Base-by-base conservation (phyloP, 2,329 filamentous ascomycete genomes). In the Simplicillium sp. region DNA sequence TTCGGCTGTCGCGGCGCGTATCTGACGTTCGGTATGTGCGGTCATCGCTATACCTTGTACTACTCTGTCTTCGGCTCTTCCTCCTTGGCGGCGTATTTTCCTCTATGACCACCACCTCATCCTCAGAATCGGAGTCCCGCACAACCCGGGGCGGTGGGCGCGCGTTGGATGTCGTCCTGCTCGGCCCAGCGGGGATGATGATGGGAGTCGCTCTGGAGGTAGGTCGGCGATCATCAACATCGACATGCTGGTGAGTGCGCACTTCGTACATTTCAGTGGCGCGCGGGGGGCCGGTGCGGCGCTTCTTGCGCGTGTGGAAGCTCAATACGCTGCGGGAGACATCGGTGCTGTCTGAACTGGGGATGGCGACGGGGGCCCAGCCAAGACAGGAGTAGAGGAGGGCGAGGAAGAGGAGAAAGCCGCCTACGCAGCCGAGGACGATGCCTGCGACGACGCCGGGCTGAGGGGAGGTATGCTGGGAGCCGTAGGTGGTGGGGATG, bases 371-470 rank as follows among this genome's bases (percentile, higher is more conserved):
- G 2, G 62, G 66, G 1, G 61, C 62, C 25, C 67, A 60, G 44
- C 68, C 67, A 25, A 74, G 56, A n/a, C 61, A 62, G 3, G 66
- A 62, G 53, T 73, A 75, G 42, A 77, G 47, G 11, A 77, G 51
- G 55, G 70, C 69, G 25, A 77, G 57, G 11, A 77, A 46, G 29
- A 79, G 59, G 28, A 77, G 54, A 54, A 78, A 72, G 39, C 66
- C 75, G 20, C 58, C 64, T 37, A 70, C 61, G 34, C 64, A 60
- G 46, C 66, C 67, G 38, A 71, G 56, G 4, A 67, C 64, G 43
- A 70, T 67, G 48, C 59, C 67, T 9, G 57, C 67, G 12, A 71
- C 54, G 38, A 59, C 57, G 44, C 61, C 67, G 0, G 67, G 72
- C 14, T 50, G 53, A 50, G 56, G 68, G 48, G 52, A 73, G 55